Evolutionary conservation across 2,329 filamentous ascomycete species (phyloP).

Genomic region (Paraphoma sp.): DNA sequence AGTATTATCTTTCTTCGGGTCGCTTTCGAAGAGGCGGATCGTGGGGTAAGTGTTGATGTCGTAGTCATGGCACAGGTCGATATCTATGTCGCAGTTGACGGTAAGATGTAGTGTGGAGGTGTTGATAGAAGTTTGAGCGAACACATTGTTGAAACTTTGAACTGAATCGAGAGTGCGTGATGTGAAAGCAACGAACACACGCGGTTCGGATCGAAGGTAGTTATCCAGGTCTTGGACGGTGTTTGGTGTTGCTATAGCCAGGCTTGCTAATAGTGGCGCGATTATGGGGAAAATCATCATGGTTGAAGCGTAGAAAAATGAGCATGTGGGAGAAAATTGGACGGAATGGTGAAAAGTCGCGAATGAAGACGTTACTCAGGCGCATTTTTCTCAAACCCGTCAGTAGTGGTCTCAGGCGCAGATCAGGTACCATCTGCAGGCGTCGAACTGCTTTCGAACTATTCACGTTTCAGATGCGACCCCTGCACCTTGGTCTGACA

Average conservation of each 20-base stretch:
- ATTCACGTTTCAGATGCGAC: conserved; percentile 18
- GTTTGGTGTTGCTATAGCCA: background rate
- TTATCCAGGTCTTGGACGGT: background rate
- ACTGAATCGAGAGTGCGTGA: conserved; percentile 12
- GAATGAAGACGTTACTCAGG: background rate
- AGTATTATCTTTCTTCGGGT: background rate
- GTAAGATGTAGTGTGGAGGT: conserved; percentile 15
- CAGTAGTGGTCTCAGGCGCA: background rate
- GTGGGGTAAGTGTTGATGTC: conserved; percentile 32
- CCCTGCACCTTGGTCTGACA: conserved; percentile 6
- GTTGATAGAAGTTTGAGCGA: conserved; percentile 8
- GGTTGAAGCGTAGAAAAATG: background rate
- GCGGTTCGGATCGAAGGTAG: background rate
- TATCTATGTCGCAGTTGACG: conserved; percentile 26
- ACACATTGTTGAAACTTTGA: conserved; percentile 14
- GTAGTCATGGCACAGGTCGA: conserved; percentile 21
- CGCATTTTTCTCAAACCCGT: background rate
- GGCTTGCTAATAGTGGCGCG: too few species aligned
- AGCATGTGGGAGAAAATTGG: background rate
- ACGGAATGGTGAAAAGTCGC: background rate
- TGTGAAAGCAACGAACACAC: conserved; percentile 24
- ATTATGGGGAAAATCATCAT: background rate
- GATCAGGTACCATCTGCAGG: conserved; percentile 14
- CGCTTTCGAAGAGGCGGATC: conserved; percentile 19
- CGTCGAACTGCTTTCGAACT: conserved; percentile 14